Evolutionary conservation across 805 yeast genomes (phyloP).

Genomic region (Wickerhamiella allomyrinae): DNA sequence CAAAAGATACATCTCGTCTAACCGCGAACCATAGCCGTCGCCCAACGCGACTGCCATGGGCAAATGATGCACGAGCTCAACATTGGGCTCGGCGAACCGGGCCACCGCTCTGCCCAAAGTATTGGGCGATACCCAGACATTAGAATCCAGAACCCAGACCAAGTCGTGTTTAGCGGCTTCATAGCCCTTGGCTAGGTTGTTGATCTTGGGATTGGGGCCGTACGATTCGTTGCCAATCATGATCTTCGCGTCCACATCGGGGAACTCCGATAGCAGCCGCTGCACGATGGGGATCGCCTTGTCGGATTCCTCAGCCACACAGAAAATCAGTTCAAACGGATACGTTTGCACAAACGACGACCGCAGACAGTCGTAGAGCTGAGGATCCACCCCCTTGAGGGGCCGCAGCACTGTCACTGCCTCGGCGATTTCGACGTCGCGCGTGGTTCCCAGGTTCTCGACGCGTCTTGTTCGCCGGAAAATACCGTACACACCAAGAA

Average conservation of each 20-base stretch:
- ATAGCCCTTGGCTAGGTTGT: constrained; percentile 75
- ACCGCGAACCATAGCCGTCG: constrained; percentile 41
- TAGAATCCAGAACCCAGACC: constrained; percentile 75
- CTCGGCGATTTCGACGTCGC: constrained; percentile 18
- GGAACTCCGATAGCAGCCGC: constrained; percentile 36
- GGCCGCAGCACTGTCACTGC: constrained; percentile 73
- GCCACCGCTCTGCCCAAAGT: constrained; percentile 50
- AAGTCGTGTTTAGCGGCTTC: constrained; percentile 52
- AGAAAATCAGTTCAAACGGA: constrained; percentile 63
- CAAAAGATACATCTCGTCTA: constrained; percentile 74
- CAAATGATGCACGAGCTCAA: constrained; percentile 65
- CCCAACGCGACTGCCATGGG: constrained; percentile 30
- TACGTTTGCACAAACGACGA: constrained; percentile 57
- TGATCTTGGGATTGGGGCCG: constrained; percentile 85
- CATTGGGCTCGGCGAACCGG: constrained; percentile 27
- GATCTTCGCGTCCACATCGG: constrained; percentile 43
- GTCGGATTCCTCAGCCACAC: constrained; percentile 52
- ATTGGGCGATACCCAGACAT: constrained; percentile 61
- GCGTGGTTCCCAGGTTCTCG: neutral
- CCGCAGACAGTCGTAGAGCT: constrained; percentile 50
- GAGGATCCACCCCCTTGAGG: constrained; percentile 71
- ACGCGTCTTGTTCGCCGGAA: neutral
- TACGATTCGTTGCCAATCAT: constrained; percentile 36
- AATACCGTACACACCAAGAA: constrained; percentile 2
- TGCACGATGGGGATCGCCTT: constrained; percentile 48